phyloP scores from a whole-genome alignment of 805 yeast genomes.

The Yarrowia osloensis region DNA sequence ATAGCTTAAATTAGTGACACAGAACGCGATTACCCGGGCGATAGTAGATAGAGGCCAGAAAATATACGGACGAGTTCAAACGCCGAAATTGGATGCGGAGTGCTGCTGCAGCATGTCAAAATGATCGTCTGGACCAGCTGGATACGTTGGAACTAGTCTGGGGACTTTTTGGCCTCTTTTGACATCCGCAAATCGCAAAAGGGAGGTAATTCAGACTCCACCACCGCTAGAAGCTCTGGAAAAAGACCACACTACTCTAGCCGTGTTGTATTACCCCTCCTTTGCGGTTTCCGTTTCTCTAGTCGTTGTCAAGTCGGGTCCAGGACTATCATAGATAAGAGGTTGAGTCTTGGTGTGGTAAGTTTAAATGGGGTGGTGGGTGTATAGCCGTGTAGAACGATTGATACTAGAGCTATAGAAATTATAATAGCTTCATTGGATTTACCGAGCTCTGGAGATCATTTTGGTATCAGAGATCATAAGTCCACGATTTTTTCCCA shows the following conservation, averaged over 20 bases:
- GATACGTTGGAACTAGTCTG: neutral
- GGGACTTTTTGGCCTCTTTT: neutral
- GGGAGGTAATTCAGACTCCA: neutral
- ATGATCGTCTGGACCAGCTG: neutral
- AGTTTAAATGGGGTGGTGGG: no score
- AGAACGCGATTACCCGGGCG: no score
- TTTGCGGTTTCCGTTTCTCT: no score
- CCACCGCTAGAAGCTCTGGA: neutral
- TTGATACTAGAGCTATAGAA: neutral
- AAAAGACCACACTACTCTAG: neutral
- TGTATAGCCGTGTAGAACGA: neutral
- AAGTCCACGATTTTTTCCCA: neutral
- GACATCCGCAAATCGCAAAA: neutral
- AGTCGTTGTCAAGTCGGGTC: no score
- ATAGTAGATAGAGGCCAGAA: neutral
- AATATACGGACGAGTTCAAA: neutral
- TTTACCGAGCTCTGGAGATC: neutral
- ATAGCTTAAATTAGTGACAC: no score
- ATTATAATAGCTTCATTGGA: neutral
- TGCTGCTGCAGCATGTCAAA: neutral
- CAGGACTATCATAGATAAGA: neutral
- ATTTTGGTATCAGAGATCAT: neutral
- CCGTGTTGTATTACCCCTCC: neutral
- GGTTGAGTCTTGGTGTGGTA: no score
- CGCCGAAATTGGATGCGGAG: neutral